These are phyloP conservation scores for Rosa lucieae DNA, from an alignment of 306 rosid species.

Conservation along the genomic window DNA sequence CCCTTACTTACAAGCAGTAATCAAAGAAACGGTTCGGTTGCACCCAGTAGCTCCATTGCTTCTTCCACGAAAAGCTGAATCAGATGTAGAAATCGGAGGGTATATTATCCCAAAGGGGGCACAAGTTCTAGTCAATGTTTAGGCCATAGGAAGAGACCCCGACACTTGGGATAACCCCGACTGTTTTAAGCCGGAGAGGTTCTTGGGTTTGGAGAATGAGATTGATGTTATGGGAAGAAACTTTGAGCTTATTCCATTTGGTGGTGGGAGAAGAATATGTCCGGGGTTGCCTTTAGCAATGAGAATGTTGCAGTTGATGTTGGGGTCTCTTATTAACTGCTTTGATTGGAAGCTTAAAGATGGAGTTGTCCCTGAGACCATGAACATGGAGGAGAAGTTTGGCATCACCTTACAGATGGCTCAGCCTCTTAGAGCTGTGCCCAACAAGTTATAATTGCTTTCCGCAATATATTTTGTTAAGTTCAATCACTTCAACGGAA, in stretches of 20 bases:
- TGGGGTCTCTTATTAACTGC: constrained; percentile 34
- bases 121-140: not conserved
- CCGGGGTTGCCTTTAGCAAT: constrained; percentile 33
- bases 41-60: too few relatives aligned
- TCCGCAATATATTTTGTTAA: not conserved
- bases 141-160: constrained; percentile 19
- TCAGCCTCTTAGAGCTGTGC: constrained; percentile 6
- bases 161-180: constrained; percentile 13
- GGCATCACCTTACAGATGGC: not conserved
- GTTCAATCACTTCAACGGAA: not conserved
- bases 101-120: too few relatives aligned
- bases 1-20: too few relatives aligned
- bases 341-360: constrained; percentile 19
- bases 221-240: not conserved
- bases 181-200: constrained; percentile 6
- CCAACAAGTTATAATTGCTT: not conserved
- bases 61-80: too few relatives aligned
- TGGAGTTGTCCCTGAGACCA: not conserved
- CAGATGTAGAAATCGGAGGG: not conserved
- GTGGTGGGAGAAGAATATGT: constrained; percentile 36
- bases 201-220: not conserved
- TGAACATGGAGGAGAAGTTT: constrained; percentile 5
- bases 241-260: constrained; percentile 1
- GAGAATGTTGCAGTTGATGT: constrained; percentile 31
- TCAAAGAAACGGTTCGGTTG: too few relatives aligned